Percentiles rank a stretch among this genome's conserved stretches.
Evolutionary conservation across 352 stramenopile species (phyloP).

Genomic region (Proteromonas lacertae): DNA sequence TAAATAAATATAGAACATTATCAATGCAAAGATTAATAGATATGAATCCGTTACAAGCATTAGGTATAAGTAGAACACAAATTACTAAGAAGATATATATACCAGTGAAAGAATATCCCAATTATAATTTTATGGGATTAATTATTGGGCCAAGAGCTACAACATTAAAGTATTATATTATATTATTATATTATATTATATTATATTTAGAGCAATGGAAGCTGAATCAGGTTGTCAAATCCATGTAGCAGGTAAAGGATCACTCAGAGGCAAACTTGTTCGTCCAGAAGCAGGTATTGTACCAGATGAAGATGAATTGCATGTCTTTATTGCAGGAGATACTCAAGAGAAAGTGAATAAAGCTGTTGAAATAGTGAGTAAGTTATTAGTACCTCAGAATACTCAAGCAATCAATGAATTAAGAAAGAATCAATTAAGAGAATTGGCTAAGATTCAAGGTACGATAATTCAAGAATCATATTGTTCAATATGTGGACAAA

Average conservation of each 20-base stretch:
- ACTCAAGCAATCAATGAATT: constrained; percentile 49
- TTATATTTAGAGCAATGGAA: too few relatives aligned
- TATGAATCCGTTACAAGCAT: constrained; percentile 45
- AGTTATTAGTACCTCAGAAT: constrained; percentile 50
- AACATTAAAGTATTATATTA: constrained; percentile 95
- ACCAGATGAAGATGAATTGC: constrained; percentile 36
- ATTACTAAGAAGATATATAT: constrained; percentile 80
- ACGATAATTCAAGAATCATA: constrained; percentile 84
- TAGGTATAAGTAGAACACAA: constrained; percentile 50
- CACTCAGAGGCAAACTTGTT: constrained; percentile 44
- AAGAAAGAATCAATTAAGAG: constrained; percentile 86
- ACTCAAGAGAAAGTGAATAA: constrained; percentile 33
- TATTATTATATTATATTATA: too few relatives aligned
- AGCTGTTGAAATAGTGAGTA: constrained; percentile 41
- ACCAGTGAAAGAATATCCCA: constrained; percentile 76
- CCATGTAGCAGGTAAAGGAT: constrained; percentile 31
- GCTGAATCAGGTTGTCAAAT: constrained; percentile 40
- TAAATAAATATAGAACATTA: constrained; percentile 46
- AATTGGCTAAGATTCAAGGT: constrained; percentile 94
- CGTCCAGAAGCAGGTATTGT: constrained; percentile 46
- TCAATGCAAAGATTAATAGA: constrained; percentile 78
- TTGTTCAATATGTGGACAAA: constrained; percentile 84
- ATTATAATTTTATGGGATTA: constrained; percentile 95
- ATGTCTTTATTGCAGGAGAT: constrained; percentile 63
- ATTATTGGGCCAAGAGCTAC: constrained; percentile 93